Evolutionary conservation across 75 land plant species (phyloP).

Genomic region (Pseudotsuga menziesii): DNA sequence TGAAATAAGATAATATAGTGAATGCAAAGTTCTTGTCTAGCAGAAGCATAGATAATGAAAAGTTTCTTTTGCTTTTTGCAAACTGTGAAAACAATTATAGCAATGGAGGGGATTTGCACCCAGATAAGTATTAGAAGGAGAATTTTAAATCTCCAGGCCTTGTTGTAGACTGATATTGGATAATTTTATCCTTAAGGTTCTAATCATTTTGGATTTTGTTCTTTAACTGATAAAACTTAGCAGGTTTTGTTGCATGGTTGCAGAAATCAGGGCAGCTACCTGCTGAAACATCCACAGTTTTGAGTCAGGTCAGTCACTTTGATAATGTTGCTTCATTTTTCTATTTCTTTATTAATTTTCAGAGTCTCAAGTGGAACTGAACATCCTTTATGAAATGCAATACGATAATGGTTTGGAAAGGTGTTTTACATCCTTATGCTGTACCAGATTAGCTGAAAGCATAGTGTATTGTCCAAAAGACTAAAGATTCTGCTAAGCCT

Average conservation of each 20-base stretch:
- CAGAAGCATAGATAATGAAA: no score
- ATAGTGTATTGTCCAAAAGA: background rate
- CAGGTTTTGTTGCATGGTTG: slow-evolving; percentile 33
- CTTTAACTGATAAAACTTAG: slow-evolving; percentile 18
- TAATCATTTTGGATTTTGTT: background rate
- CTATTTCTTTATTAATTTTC: background rate
- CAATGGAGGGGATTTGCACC: no score
- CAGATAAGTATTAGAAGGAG: no score
- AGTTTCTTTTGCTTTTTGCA: no score
- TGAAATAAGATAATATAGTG: no score
- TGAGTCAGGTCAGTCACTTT: slow-evolving; percentile 16
- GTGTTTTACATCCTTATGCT: background rate
- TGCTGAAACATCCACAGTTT: slow-evolving; percentile 23
- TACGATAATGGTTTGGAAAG: background rate
- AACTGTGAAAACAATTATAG: no score
- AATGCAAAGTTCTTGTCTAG: no score
- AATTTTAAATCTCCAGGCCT: no score
- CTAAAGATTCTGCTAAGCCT: background rate
- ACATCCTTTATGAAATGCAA: background rate
- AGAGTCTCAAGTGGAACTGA: background rate
- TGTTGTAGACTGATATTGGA: background rate
- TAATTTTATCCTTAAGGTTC: background rate
- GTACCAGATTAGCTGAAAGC: background rate
- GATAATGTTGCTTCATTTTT: background rate
- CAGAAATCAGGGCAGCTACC: slow-evolving; percentile 32